phyloP scores from a whole-genome alignment of 2,329 filamentous ascomycete species.

The Zymoseptoria brevis region DNA sequence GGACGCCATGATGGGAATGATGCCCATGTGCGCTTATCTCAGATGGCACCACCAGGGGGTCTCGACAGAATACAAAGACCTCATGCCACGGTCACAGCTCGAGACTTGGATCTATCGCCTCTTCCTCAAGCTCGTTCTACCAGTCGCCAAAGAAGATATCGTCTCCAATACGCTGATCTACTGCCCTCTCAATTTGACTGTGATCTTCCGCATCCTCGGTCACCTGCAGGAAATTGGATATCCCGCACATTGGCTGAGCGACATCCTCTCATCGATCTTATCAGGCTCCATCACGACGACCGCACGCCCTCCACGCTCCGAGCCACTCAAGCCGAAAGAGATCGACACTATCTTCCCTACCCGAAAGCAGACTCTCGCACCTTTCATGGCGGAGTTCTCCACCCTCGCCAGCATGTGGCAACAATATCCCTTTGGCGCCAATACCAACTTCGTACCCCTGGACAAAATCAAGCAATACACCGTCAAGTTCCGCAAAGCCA shows the following conservation, averaged over 20 bases:
- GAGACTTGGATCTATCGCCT: slow-evolving; percentile 7
- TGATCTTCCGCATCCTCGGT: slow-evolving; percentile 7
- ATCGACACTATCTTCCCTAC: background rate
- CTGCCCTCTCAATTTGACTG: slow-evolving; percentile 14
- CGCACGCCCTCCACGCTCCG: slow-evolving; percentile 10
- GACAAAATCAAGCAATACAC: slow-evolving; percentile 7
- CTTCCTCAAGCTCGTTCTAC: slow-evolving; percentile 11
- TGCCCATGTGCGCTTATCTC: background rate
- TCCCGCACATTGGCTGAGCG: slow-evolving; percentile 11
- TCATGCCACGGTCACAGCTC: background rate
- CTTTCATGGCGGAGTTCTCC: slow-evolving; percentile 8
- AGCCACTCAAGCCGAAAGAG: slow-evolving; percentile 8
- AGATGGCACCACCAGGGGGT: background rate
- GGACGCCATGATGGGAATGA: background rate
- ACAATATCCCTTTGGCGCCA: slow-evolving; percentile 4
- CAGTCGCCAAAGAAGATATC: background rate
- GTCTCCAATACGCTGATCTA: slow-evolving; percentile 5
- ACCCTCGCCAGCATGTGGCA: slow-evolving; percentile 10
- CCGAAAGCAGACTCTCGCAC: slow-evolving; percentile 3
- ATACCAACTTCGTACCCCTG: background rate
- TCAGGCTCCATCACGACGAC: slow-evolving; percentile 6
- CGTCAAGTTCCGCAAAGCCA: slow-evolving; percentile 1
- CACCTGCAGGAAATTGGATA: slow-evolving; percentile 11
- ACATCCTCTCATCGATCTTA: slow-evolving; percentile 1
- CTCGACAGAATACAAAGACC: background rate